These are phyloP conservation scores for Gautieria morchelliformis DNA, from an alignment of 768 basidiomycete species.

Conservation along the genomic window DNA sequence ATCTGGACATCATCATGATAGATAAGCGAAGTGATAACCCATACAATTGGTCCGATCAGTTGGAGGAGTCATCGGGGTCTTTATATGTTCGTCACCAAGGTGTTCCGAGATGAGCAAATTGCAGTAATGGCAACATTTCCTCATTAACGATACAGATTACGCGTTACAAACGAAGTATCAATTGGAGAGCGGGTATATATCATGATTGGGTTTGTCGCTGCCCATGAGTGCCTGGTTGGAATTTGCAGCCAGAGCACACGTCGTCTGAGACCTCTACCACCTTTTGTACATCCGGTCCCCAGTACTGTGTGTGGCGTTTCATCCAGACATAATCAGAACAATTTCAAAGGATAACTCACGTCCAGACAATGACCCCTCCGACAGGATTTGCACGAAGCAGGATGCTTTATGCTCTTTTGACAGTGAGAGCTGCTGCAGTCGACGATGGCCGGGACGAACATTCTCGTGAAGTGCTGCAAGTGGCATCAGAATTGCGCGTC, in stretches of 20 bases:
- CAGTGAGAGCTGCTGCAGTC: conserved; percentile 62
- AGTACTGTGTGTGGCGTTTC: neutral
- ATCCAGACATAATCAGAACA: neutral
- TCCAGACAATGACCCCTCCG: neutral
- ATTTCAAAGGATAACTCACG: neutral
- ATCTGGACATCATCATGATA: no score
- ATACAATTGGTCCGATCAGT: no score
- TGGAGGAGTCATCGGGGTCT: no score
- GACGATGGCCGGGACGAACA: conserved; percentile 60
- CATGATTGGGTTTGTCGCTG: neutral
- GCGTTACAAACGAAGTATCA: neutral
- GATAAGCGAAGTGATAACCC: no score
- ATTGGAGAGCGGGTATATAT: neutral
- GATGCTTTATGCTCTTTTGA: conserved; percentile 39
- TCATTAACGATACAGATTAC: neutral
- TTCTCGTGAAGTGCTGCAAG: conserved; percentile 68
- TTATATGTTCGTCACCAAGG: no score
- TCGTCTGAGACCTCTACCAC: neutral
- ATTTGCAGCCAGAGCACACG: conserved; percentile 1
- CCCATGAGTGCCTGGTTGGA: neutral
- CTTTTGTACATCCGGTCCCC: neutral
- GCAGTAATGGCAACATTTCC: neutral
- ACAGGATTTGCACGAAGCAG: neutral
- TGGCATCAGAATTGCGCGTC: neutral
- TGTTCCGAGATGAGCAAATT: no score